Conservation (phyloP, 176 grass and related monocot genomes). For the Triticum aestivum region DNA sequence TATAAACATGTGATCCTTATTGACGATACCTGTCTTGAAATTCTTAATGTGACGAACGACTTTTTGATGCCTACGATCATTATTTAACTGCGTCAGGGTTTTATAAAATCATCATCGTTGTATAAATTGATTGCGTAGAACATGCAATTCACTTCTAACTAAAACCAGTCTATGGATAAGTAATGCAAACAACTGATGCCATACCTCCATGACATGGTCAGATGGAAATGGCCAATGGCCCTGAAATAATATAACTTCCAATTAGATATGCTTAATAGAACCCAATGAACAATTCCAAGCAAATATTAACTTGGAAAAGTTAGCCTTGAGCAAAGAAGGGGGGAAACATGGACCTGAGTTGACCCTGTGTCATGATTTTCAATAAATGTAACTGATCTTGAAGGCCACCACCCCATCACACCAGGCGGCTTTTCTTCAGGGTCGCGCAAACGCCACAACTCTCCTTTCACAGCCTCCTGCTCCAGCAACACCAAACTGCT, state of each 20-base stretch:
- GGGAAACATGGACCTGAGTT: constrained; percentile 57
- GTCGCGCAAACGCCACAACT: constrained; percentile 84
- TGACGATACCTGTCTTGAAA: too few relatives aligned
- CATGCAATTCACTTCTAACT: background rate
- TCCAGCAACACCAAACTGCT: constrained; percentile 18
- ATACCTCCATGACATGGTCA: constrained; percentile 94
- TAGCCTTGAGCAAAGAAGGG: background rate
- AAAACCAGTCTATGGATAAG: background rate
- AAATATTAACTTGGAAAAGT: constrained; percentile 6
- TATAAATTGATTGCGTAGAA: background rate
- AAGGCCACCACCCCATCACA: constrained; percentile 93
- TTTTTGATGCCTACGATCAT: background rate
- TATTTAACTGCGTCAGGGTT: background rate
- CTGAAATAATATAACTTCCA: constrained; percentile 47
- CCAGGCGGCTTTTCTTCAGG: constrained; percentile 77
- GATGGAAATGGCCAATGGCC: constrained; percentile 95
- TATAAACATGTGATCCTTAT: background rate
- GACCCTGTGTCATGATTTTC: constrained; percentile 99
- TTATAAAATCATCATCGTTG: background rate
- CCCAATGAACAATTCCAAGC: background rate
- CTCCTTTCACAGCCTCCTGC: constrained; percentile 93
- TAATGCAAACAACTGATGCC: background rate
- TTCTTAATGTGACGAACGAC: background rate
- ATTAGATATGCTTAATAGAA: constrained; percentile 13
- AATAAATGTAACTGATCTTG: constrained; percentile 91